These are phyloP conservation scores for Mycena rebaudengoi DNA, from an alignment of 768 basidiomycete species.

Conservation along the genomic window DNA sequence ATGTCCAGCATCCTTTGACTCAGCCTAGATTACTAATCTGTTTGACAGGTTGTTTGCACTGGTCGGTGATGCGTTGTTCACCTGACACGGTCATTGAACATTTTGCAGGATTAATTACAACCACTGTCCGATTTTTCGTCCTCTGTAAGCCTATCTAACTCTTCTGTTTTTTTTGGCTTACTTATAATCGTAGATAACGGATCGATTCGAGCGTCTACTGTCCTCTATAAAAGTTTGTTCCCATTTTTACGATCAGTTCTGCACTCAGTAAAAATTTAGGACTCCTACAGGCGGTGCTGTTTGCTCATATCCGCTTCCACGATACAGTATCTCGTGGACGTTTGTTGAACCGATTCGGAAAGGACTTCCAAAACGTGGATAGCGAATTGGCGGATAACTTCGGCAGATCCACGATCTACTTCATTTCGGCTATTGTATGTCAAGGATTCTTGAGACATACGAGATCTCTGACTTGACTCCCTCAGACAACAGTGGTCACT, in stretches of 20 bases:
- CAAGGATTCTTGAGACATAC: neutral
- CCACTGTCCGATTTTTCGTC: constrained; percentile 70
- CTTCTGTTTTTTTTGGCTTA: neutral
- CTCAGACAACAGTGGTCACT: constrained; percentile 70
- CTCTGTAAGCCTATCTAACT: constrained; percentile 64
- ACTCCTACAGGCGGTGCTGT: constrained; percentile 81
- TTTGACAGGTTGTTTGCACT: neutral
- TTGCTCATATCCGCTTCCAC: constrained; percentile 91
- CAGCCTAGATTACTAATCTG: constrained; percentile 44
- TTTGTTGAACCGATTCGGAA: constrained; percentile 84
- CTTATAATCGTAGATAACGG: constrained; percentile 59
- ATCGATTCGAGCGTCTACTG: constrained; percentile 79
- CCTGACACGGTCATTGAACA: neutral
- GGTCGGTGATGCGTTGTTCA: neutral
- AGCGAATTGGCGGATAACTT: constrained; percentile 85
- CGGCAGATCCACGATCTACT: constrained; percentile 76
- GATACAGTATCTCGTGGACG: constrained; percentile 90
- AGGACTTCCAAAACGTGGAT: constrained; percentile 92
- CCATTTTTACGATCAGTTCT: neutral
- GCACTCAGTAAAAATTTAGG: constrained; percentile 36
- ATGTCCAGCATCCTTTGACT: constrained; percentile 39
- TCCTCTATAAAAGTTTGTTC: constrained; percentile 72
- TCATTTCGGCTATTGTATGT: constrained; percentile 57
- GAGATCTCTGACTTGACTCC: neutral
- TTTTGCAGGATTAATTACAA: constrained; percentile 46